Evolutionary conservation across 2,329 filamentous ascomycete genomes (phyloP), one percentile per base, ranked within the genome.

Genomic region (Ceratocystis alfenasii): DNA sequence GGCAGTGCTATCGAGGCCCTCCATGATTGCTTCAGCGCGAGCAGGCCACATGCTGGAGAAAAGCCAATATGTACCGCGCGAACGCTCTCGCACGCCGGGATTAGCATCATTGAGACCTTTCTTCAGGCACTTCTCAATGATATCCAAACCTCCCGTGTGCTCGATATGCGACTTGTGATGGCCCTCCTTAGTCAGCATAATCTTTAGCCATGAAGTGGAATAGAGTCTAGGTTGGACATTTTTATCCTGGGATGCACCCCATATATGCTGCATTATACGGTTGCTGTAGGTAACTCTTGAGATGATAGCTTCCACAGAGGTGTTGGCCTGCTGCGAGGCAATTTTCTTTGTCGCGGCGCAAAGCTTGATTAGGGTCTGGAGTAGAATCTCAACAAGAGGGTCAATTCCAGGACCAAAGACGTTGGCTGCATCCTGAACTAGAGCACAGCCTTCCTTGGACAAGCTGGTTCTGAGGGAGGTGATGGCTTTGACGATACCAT

Each of bases 321-420:
- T 74, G 72, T 95, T 92, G 64, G 89, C 93, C 69, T 88, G 87
- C 72, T 95, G 87, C 0, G 90, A 90, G 66, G 84, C 86, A 70
- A 99, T 96, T 75, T 95, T 95, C 76, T 99, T 99, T 61, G 93
- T 95, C 28, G 86, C 87, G 8, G 87, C 90, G 70, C 88, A 92
- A 69, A 96, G 83, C 76, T 96, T 96, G 77, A 97, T 85, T 71
- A 96, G 84, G 33, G 85, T 87, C 72, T 96, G 91, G 76, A 97
- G 84, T 25, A 96, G 80, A 63, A 96, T 84, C 75, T 97, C 93
- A 6, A 94, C 87, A 85, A 95, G 89, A 10, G 87, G 83, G 72
- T 97, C 93, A 71, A 96, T 85, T 50, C 82, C 87, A 1, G 90
- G 81, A 0, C 91, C 91, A 59, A 89, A 85, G 7, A 82, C 85